Evolutionary conservation across 768 basidiomycete genomes (phyloP).

Genomic region (Mycena rosella): DNA sequence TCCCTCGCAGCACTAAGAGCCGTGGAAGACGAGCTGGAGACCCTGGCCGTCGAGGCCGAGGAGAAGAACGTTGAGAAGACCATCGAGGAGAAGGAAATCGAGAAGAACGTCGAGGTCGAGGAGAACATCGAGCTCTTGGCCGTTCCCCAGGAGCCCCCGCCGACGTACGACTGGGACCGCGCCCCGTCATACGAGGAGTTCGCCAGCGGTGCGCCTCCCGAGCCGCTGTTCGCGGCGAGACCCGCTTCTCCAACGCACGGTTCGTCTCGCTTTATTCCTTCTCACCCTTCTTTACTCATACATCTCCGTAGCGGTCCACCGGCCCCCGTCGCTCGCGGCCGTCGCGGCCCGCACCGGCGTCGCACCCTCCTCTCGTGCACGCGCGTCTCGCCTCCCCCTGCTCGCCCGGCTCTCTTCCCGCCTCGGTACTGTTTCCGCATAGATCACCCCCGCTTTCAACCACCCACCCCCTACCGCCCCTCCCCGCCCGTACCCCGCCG

Average conservation of each 20-base stretch:
- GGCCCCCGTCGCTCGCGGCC: not conserved
- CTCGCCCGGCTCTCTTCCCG: conserved; percentile 3
- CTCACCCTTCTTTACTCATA: not conserved
- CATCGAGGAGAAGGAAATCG: too few relatives aligned
- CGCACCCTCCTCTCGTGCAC: not conserved
- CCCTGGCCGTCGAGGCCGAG: too few relatives aligned
- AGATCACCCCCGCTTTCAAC: not conserved
- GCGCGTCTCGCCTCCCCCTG: not conserved
- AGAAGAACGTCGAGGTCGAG: too few relatives aligned
- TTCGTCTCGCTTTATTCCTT: not conserved
- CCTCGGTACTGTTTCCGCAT: not conserved
- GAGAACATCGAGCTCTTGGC: too few relatives aligned
- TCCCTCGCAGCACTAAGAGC: too few relatives aligned
- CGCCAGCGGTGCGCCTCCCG: not conserved
- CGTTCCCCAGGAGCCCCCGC: not conserved
- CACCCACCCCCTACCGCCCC: not conserved
- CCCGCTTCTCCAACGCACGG: not conserved
- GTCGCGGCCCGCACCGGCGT: not conserved
- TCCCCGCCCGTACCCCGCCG: not conserved
- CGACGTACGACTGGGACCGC: not conserved
- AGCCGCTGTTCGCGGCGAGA: not conserved
- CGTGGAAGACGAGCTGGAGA: too few relatives aligned
- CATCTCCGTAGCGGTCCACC: not conserved
- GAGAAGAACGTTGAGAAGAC: too few relatives aligned
- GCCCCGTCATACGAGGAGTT: conserved; percentile 4